A percentile compares a stretch with the other conserved stretches of the same genome.
Evolutionary conservation across 2,329 filamentous ascomycete species (phyloP).

Genomic region (Didymella sp.): DNA sequence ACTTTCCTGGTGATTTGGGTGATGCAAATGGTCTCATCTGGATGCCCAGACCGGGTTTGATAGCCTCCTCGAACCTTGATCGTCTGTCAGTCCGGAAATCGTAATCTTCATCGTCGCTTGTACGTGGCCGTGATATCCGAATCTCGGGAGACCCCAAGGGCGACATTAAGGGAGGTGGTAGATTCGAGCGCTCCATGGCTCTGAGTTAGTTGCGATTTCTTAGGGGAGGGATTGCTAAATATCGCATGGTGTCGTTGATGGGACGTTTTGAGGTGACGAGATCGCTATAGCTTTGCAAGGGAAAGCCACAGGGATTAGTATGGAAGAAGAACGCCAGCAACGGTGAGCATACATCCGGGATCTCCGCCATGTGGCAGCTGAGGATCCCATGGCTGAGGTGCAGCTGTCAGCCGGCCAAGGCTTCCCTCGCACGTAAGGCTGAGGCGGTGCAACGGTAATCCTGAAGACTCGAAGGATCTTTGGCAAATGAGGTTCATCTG

Average conservation of each 20-base stretch:
- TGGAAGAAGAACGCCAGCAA: background rate
- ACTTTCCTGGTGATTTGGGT: conserved; percentile 32
- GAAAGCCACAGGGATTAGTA: too few species aligned
- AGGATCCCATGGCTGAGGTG: conserved; percentile 25
- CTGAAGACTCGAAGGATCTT: conserved; percentile 1
- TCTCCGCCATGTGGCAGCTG: conserved; percentile 21
- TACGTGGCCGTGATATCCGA: conserved; percentile 23
- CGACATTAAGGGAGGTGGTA: conserved; percentile 6
- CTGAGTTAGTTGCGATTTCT: background rate
- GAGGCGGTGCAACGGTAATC: conserved; percentile 21
- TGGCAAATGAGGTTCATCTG: conserved; percentile 11
- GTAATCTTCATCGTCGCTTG: conserved; percentile 26
- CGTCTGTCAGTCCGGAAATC: conserved; percentile 18
- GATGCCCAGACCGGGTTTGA: conserved; percentile 37
- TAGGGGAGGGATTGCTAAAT: conserved; percentile 10
- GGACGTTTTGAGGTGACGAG: background rate
- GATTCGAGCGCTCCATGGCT: conserved; percentile 9
- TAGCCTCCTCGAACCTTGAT: conserved; percentile 27
- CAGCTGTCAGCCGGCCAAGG: conserved; percentile 24
- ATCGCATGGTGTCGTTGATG: conserved; percentile 1
- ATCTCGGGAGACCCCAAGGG: conserved; percentile 27
- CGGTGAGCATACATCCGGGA: conserved; percentile 11
- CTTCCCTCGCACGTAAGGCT: conserved; percentile 18
- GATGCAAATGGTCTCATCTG: conserved; percentile 34
- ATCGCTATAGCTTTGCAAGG: conserved; percentile 4